phyloP scores from a whole-genome alignment of 768 basidiomycete genomes.

The Pulveroboletus sp. region DNA sequence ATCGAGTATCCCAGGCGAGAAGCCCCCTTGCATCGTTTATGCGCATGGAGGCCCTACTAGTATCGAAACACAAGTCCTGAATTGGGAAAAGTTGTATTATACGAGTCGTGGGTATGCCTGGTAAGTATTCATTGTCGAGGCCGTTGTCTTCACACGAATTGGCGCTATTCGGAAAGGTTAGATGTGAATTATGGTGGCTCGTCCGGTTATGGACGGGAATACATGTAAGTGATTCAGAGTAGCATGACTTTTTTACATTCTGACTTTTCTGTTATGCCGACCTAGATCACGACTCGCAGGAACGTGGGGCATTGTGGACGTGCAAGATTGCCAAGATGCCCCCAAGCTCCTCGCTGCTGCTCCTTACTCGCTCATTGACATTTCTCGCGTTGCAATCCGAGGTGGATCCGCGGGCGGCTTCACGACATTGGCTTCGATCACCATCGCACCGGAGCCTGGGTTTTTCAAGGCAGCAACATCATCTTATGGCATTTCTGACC shows the following conservation, averaged over 20 bases:
- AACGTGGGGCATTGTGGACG: conserved; percentile 75
- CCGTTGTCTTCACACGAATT: background rate
- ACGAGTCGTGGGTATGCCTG: conserved; percentile 75
- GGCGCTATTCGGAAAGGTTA: conserved; percentile 37
- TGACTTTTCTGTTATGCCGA: too few species aligned
- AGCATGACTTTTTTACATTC: too few species aligned
- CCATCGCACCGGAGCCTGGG: conserved; percentile 38
- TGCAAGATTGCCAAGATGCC: conserved; percentile 60
- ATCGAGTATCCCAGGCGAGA: conserved; percentile 44
- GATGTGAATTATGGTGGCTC: conserved; percentile 81
- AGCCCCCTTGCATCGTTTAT: conserved; percentile 64
- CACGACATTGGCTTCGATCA: conserved; percentile 54
- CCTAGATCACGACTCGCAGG: conserved; percentile 49
- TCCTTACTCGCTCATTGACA: conserved; percentile 57
- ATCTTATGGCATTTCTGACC: conserved; percentile 67
- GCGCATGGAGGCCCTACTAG: conserved; percentile 75
- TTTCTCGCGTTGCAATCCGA: conserved; percentile 61
- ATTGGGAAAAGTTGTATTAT: conserved; percentile 59
- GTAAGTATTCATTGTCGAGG: conserved; percentile 38
- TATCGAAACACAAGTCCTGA: conserved; percentile 43
- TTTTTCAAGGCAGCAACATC: conserved; percentile 61
- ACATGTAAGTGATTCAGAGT: conserved; percentile 40
- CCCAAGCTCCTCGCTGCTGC: conserved; percentile 45
- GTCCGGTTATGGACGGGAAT: conserved; percentile 67
- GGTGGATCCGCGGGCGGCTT: conserved; percentile 76